phyloP scores from a whole-genome alignment of 139 green algal species.

The Closterium sp. region DNA sequence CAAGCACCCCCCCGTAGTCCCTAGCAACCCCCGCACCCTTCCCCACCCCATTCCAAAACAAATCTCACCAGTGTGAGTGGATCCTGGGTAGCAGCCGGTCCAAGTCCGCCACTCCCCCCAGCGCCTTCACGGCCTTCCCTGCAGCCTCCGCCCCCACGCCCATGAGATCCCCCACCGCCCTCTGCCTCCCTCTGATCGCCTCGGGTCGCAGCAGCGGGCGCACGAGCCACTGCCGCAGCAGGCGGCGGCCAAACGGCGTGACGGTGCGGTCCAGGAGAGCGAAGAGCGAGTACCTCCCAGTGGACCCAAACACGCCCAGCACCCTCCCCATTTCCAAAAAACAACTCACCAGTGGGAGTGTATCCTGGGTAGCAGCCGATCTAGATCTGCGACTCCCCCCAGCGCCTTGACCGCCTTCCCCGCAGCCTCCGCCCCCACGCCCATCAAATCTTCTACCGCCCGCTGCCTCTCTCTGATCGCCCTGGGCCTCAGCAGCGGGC shows the following conservation, averaged over 20 bases:
- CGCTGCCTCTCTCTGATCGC: conserved; percentile 72
- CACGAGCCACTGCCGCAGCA: conserved; percentile 84
- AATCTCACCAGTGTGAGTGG: neutral
- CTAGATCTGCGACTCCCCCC: conserved; percentile 71
- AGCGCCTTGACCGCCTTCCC: conserved; percentile 63
- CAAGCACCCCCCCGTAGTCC: no score
- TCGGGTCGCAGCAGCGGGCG: conserved; percentile 68
- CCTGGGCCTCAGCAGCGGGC: conserved; percentile 66
- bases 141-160: conserved; percentile 65
- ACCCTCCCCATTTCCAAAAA: neutral
- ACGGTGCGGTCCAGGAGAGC: conserved; percentile 87
- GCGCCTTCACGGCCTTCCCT: conserved; percentile 57
- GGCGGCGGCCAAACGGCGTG: conserved; percentile 80
- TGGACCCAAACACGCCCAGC: neutral
- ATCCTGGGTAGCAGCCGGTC: conserved; percentile 70
- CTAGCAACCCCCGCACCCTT: neutral
- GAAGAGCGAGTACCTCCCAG: no score
- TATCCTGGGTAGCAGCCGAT: conserved; percentile 66
- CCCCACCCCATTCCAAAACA: neutral
- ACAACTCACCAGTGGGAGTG: neutral
- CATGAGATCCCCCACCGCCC: conserved; percentile 48
- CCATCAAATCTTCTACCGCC: conserved; percentile 48
- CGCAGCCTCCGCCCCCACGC: conserved; percentile 65
- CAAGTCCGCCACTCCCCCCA: conserved; percentile 73
- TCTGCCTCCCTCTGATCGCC: conserved; percentile 72